Percentiles rank a stretch among this genome's conserved stretches.
These are phyloP conservation scores for Drosera capensis DNA, from an alignment of 148 eudicot species.

Conservation along the genomic window DNA sequence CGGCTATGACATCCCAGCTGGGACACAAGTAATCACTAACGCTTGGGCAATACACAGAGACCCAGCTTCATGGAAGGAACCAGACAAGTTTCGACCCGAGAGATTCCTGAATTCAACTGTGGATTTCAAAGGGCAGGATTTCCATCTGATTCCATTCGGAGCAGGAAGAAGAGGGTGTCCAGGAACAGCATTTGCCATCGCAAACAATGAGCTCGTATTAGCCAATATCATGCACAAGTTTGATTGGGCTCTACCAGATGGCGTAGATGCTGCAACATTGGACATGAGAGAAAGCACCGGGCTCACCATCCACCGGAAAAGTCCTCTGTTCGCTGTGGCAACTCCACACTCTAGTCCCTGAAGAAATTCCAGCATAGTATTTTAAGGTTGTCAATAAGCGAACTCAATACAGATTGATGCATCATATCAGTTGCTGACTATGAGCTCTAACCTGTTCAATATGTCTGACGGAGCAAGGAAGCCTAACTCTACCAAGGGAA, in stretches of 20 bases:
- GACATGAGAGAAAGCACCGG: conserved; percentile 16
- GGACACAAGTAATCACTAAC: conserved; percentile 35
- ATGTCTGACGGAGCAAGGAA: too few species aligned
- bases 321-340: conserved; percentile 17
- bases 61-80: conserved; percentile 14
- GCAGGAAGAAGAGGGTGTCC: conserved; percentile 40
- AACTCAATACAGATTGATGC: conserved; percentile 4
- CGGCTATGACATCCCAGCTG: conserved; percentile 34
- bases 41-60: conserved; percentile 30
- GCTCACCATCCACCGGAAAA: conserved; percentile 17
- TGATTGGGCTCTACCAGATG: conserved; percentile 36
- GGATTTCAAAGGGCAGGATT: conserved; percentile 43
- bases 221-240: conserved; percentile 38
- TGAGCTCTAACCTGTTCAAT: too few species aligned
- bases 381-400: not conserved
- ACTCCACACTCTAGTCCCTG: not conserved
- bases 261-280: conserved; percentile 10
- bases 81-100: conserved; percentile 22
- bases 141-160: conserved; percentile 53
- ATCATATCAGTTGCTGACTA: too few species aligned
- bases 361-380: not conserved
- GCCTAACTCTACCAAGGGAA: too few species aligned
- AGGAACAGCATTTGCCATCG: conserved; percentile 16
- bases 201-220: conserved; percentile 26
- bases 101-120: conserved; percentile 22